These are phyloP conservation scores for Leishmania turanica DNA, from an alignment of 208 protist genomes.

Conservation along the genomic window DNA sequence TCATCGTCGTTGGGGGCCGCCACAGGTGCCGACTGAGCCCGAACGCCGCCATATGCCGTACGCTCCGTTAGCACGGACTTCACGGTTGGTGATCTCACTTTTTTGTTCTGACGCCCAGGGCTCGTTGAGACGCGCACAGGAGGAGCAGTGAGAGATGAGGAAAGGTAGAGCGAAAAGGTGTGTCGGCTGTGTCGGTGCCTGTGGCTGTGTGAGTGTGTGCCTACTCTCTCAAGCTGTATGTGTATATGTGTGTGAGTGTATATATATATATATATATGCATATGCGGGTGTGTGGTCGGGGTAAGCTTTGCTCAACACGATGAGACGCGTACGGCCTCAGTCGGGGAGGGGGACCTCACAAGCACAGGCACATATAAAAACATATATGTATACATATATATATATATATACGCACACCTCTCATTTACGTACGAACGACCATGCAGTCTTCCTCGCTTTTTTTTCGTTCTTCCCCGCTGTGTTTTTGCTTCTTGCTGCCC, in stretches of 20 bases:
- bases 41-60: background rate
- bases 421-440: background rate
- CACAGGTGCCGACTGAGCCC: background rate
- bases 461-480: background rate
- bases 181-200: background rate
- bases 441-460: background rate
- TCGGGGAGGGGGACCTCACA: no score
- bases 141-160: background rate
- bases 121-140: background rate
- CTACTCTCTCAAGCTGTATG: background rate
- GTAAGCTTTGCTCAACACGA: background rate
- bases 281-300: background rate
- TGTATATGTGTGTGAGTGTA: background rate
- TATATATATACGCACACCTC: background rate
- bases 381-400: background rate
- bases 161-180: background rate
- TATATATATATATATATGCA: no score
- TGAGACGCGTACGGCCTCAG: no score
- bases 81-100: background rate
- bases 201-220: background rate
- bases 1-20: background rate
- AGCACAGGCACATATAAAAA: background rate
- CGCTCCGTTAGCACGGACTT: background rate
- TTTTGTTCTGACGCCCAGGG: background rate
- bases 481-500: no score